These are phyloP conservation scores for Petunia secreta DNA, from an alignment of 257 asterid species.

Conservation along the genomic window DNA sequence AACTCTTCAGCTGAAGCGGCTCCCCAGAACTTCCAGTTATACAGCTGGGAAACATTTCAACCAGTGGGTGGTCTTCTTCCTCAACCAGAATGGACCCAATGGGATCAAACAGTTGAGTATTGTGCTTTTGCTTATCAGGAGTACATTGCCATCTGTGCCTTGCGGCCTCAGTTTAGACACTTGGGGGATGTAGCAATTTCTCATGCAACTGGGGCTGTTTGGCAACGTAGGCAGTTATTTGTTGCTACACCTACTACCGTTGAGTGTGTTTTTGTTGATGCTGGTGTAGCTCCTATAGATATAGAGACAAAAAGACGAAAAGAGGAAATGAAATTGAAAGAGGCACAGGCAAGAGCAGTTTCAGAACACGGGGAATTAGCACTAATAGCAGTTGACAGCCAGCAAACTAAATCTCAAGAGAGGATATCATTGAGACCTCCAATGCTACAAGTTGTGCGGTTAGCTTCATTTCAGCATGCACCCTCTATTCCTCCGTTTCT, in stretches of 20 bases:
- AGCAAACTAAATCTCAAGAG: constrained; percentile 64
- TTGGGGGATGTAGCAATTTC: constrained; percentile 98
- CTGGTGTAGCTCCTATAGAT: constrained; percentile 84
- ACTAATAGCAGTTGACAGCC: constrained; percentile 75
- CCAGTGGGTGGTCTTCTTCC: constrained; percentile 98
- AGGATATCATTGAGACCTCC: constrained; percentile 88
- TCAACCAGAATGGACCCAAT: constrained; percentile 99
- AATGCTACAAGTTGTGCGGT: constrained; percentile 89
- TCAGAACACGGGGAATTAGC: constrained; percentile 96
- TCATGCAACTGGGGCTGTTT: constrained; percentile 93
- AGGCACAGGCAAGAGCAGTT: constrained; percentile 75
- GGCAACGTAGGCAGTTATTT: constrained; percentile 97
- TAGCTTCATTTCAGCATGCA: constrained; percentile 94
- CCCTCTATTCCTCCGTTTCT: constrained; percentile 97
- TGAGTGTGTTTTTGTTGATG: constrained; percentile 98
- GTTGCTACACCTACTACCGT: constrained; percentile 96
- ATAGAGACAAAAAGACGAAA: constrained; percentile 76
- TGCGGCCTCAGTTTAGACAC: constrained; percentile 97
- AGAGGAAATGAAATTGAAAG: constrained; percentile 79
- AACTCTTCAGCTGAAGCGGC: constrained; percentile 71
- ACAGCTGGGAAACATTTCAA: constrained; percentile 98
- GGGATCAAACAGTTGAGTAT: constrained; percentile 99
- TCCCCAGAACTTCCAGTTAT: constrained; percentile 84
- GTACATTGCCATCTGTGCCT: constrained; percentile 84
- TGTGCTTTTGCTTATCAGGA: constrained; percentile 95